Evolutionary conservation across 1,284 basidiomycete species (phyloP).

Genomic region (Fomes fomentarius): DNA sequence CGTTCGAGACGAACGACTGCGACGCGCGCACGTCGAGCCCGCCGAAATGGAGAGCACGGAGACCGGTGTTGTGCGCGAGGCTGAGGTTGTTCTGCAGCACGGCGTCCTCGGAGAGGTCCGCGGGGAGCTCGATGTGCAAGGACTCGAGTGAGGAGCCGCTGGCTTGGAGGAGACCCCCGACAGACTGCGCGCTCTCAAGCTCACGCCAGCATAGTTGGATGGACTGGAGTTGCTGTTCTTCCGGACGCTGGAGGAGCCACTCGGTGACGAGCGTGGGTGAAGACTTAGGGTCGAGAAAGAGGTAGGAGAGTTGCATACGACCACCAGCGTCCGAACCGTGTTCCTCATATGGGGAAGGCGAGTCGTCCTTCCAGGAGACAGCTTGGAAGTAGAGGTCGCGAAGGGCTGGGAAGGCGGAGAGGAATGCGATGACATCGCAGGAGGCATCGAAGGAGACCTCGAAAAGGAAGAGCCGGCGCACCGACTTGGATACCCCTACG

Average conservation of each 20-base stretch:
- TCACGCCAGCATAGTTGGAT: conserved; percentile 39
- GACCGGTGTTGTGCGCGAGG: conserved; percentile 34
- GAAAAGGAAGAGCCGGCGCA: conserved; percentile 35
- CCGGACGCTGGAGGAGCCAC: conserved; percentile 34
- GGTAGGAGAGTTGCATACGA: conserved; percentile 33
- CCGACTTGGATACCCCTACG: conserved; percentile 22
- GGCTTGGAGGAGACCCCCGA: conserved; percentile 33
- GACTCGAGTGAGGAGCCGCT: conserved; percentile 35
- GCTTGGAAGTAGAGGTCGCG: conserved; percentile 37
- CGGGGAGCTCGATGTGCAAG: conserved; percentile 34
- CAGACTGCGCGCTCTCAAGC: conserved; percentile 31
- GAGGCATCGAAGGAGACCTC: conserved; percentile 34
- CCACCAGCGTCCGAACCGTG: neutral
- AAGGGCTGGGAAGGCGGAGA: conserved; percentile 33
- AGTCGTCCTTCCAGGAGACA: conserved; percentile 35
- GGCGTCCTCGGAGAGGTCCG: conserved; percentile 27
- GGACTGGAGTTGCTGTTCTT: conserved; percentile 30
- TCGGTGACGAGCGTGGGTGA: conserved; percentile 36
- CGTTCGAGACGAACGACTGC: conserved; percentile 30
- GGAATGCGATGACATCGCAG: conserved; percentile 33
- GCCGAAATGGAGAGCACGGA: conserved; percentile 34
- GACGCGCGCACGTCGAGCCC: conserved; percentile 32
- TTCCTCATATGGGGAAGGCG: conserved; percentile 20
- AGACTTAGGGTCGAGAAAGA: conserved; percentile 35
- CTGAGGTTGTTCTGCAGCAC: conserved; percentile 31